Percentiles rank a stretch among this genome's conserved stretches.
These are phyloP conservation scores for Fusarium devonianum DNA, from an alignment of 2,329 filamentous ascomycete species.

Conservation along the genomic window DNA sequence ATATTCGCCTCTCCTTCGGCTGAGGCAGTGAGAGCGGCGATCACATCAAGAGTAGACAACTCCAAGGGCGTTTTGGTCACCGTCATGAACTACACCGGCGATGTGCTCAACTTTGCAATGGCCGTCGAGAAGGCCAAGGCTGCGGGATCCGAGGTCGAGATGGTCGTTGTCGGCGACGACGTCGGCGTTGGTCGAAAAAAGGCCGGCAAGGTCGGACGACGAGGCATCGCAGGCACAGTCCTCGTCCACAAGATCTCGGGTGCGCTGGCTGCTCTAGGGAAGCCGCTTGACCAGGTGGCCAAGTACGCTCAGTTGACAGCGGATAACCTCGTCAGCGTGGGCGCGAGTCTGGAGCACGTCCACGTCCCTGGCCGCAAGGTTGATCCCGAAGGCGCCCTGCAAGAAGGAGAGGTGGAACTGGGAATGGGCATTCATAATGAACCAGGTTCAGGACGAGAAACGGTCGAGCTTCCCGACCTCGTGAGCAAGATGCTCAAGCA, in stretches of 20 bases:
- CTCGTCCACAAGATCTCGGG: constrained; percentile 91
- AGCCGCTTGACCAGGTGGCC: constrained; percentile 73
- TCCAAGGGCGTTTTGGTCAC: constrained; percentile 83
- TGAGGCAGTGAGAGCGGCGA: constrained; percentile 81
- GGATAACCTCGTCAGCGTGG: constrained; percentile 82
- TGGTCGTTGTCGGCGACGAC: constrained; percentile 92
- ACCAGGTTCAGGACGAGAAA: constrained; percentile 61
- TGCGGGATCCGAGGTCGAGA: constrained; percentile 78
- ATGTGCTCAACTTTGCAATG: constrained; percentile 92
- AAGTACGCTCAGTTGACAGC: constrained; percentile 74
- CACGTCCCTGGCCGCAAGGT: constrained; percentile 82
- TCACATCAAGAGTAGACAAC: constrained; percentile 74
- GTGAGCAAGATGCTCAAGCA: constrained; percentile 73
- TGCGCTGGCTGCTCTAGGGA: constrained; percentile 77
- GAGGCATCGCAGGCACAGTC: constrained; percentile 91
- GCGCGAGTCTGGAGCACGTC: constrained; percentile 87
- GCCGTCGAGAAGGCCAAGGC: constrained; percentile 91
- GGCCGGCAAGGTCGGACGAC: constrained; percentile 88
- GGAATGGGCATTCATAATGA: constrained; percentile 85
- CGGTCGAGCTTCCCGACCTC: constrained; percentile 60
- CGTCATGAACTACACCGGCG: constrained; percentile 94
- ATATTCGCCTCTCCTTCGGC: constrained; percentile 85
- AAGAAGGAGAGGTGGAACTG: constrained; percentile 64
- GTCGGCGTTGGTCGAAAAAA: constrained; percentile 83
- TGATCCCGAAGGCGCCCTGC: constrained; percentile 65